These are phyloP conservation scores for Botrytis tulipae DNA, from an alignment of 2,329 filamentous ascomycete species.

Conservation along the genomic window DNA sequence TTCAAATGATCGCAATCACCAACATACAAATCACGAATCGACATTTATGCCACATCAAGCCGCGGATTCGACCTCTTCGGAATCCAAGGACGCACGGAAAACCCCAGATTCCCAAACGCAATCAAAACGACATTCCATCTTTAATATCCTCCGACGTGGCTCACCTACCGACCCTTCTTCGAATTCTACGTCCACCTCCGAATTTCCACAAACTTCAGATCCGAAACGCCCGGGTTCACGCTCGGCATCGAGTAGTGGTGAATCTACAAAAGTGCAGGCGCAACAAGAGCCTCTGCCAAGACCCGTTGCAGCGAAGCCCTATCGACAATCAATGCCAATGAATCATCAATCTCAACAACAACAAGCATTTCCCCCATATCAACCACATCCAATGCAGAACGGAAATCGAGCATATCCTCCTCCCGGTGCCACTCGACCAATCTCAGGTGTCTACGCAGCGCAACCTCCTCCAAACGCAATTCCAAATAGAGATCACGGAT, in stretches of 20 bases:
- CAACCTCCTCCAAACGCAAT: conserved; percentile 43
- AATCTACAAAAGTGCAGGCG: conserved; percentile 30
- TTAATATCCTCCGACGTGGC: conserved; percentile 40
- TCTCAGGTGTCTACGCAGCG: conserved; percentile 47
- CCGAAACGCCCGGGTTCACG: conserved; percentile 24
- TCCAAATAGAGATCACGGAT: conserved; percentile 41
- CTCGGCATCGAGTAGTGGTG: conserved; percentile 36
- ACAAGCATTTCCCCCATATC: conserved; percentile 44
- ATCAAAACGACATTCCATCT: conserved; percentile 39
- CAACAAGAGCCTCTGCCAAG: conserved; percentile 31
- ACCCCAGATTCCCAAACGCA: conserved; percentile 36
- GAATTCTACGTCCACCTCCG: conserved; percentile 15
- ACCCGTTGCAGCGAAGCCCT: conserved; percentile 38
- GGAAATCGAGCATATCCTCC: conserved; percentile 40
- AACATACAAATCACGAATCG: conserved; percentile 14
- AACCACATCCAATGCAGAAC: conserved; percentile 44
- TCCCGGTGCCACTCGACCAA: conserved; percentile 42
- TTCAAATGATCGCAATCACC: conserved; percentile 31
- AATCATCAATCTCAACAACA: conserved; percentile 46
- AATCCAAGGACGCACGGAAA: conserved; percentile 32
- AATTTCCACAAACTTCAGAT: conserved; percentile 29
- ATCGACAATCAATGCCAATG: conserved; percentile 45
- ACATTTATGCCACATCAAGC: conserved; percentile 21
- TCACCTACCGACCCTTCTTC: conserved; percentile 30
- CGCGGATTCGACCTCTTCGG: conserved; percentile 25